Evolutionary conservation across 306 rosid species (phyloP).

Genomic region (Vigna angularis): DNA sequence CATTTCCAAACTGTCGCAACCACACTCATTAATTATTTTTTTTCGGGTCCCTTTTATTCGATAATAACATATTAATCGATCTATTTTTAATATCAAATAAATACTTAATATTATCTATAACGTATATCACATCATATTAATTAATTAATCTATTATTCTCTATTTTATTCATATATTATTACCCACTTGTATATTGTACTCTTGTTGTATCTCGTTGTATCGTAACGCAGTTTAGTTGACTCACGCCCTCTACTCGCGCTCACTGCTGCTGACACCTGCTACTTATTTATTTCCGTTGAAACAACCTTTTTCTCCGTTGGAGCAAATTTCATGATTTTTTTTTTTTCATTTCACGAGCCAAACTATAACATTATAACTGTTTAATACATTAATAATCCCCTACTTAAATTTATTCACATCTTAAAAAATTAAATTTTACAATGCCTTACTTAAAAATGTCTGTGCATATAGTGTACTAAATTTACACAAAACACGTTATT

Average conservation of each 20-base stretch:
- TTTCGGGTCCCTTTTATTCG: neutral
- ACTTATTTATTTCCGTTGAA: neutral
- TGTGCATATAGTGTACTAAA: too few relatives aligned
- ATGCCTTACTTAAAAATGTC: too few relatives aligned
- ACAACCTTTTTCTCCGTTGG: neutral
- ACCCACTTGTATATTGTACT: neutral
- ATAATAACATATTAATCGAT: neutral
- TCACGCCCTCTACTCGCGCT: conserved; percentile 38
- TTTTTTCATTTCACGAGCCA: neutral
- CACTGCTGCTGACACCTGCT: neutral
- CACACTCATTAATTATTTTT: neutral
- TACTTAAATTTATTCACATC: too few relatives aligned
- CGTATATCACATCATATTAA: neutral
- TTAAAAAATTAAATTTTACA: too few relatives aligned
- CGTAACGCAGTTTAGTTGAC: neutral
- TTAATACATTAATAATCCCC: neutral
- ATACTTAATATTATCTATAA: neutral
- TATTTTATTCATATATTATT: conserved; percentile 18
- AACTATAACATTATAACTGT: too few relatives aligned
- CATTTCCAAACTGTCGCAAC: neutral
- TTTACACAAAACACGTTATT: neutral
- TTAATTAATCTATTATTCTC: neutral
- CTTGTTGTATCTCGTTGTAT: too few relatives aligned
- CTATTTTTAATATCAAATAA: neutral
- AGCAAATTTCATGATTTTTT: neutral